These are phyloP conservation scores for Suillus weaverae DNA, from an alignment of 768 basidiomycete genomes.

Conservation along the genomic window DNA sequence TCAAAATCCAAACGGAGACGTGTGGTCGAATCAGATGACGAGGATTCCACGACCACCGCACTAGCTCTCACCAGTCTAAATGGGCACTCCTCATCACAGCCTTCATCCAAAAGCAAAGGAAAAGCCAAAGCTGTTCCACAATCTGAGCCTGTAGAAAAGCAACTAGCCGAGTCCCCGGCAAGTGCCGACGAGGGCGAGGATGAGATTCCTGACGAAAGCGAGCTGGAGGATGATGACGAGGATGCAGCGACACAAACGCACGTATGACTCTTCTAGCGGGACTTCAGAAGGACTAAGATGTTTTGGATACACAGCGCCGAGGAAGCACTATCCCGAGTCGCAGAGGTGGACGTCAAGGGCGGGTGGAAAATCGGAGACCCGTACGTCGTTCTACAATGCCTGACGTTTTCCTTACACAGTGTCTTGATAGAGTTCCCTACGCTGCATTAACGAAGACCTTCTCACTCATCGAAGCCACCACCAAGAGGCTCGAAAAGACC, in stretches of 20 bases:
- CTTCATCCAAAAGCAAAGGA: slow-evolving; percentile 15
- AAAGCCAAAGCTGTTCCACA: slow-evolving; percentile 20
- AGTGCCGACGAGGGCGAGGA: slow-evolving; percentile 42
- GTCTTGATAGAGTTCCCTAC: slow-evolving; percentile 76
- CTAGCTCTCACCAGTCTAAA: slow-evolving; percentile 3
- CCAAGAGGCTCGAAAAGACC: slow-evolving; percentile 92
- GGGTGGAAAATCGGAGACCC: slow-evolving; percentile 85
- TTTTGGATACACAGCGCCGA: slow-evolving; percentile 48
- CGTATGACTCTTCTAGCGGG: slow-evolving; percentile 12
- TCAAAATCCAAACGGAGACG: slow-evolving; percentile 50
- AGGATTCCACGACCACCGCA: slow-evolving; percentile 25
- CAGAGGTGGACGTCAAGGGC: slow-evolving; percentile 74
- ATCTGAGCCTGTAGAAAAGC: slow-evolving; percentile 26
- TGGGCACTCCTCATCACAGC: slow-evolving; percentile 2
- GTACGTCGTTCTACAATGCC: slow-evolving; percentile 46
- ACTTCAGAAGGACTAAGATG: slow-evolving; percentile 2
- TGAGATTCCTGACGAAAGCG: slow-evolving; percentile 38
- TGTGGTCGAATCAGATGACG: slow-evolving; percentile 57
- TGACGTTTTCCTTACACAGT: slow-evolving; percentile 3
- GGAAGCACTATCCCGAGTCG: slow-evolving; percentile 55
- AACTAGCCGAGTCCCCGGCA: slow-evolving; percentile 33
- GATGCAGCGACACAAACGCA: slow-evolving; percentile 66
- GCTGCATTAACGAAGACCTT: slow-evolving; percentile 90
- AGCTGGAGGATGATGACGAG: slow-evolving; percentile 45
- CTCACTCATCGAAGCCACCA: slow-evolving; percentile 87